Evolutionary conservation across 2,329 filamentous ascomycete species (phyloP), one percentile per base, ranked within the genome.

Genomic region (Calonectria fujianensis): DNA sequence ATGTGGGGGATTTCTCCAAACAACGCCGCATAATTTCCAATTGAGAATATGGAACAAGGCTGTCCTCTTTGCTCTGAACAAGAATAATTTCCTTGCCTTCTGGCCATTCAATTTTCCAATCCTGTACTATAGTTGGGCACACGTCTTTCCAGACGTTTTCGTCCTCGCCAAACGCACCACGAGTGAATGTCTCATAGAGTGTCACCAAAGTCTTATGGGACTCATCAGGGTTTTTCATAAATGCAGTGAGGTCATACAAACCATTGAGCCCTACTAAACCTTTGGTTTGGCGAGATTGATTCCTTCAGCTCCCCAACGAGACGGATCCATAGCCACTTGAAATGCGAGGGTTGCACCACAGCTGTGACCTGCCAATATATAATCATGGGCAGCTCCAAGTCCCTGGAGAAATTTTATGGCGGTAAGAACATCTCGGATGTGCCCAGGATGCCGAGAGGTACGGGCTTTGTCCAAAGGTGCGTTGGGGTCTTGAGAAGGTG

Each of bases 341-440:
- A 70, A 63, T 59, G 67, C 67, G 2, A 70, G n/a, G 2, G 67
- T 70, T 24, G 67, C 67, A 29, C 54, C 67, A 31, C 67, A 69
- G 57, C 52, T 70, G 5, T 70, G 67, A 2, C 67, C 67, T 7
- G 52, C 67, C 9, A 70, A 18, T 2, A 70, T 29, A 14, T 63
- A 70, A n/a, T 63, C 31, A 11, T 8, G 14, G 1, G 50, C 35
- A 4, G 27, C 35, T 2, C 65, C 50, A 18, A 39, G 32, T 10
- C 24, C 5, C 13, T 57, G 51, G 1, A 70, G 54, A 18, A 27
- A 70, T 4, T 16, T 27, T 13, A 70, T n/a, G 4, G 20, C 52
- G 4, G 9, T 37, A 18, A 63, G 54, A 8, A 50, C 54, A 24
- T 50, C 54, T 2, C 27, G 29, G 8, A 63, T 61, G 57, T 70